A percentile compares a stretch with the other conserved stretches of the same genome.
Conservation (phyloP, 2,329 filamentous ascomycete genomes). For the Fusarium nygamai region DNA sequence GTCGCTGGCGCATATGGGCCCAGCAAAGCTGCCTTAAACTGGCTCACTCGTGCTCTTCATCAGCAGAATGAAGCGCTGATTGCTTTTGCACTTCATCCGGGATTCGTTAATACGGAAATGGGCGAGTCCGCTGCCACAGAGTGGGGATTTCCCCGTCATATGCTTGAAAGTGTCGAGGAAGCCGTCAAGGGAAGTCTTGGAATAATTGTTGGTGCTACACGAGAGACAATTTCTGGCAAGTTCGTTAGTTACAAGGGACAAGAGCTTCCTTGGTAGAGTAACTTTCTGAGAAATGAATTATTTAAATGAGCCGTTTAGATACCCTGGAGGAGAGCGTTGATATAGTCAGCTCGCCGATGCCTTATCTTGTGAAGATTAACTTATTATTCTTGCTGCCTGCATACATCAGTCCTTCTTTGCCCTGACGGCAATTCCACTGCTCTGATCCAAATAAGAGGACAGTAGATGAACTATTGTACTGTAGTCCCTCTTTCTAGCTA, state of each 20-base stretch:
- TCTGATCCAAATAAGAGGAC: rapidly evolving
- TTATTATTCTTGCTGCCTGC: too few relatives aligned
- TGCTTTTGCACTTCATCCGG: constrained; percentile 50
- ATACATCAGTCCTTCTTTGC: too few relatives aligned
- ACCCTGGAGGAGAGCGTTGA: too few relatives aligned
- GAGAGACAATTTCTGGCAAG: constrained; percentile 47
- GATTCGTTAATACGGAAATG: constrained; percentile 49
- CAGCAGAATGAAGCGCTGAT: constrained; percentile 41
- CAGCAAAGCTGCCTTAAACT: constrained; percentile 50
- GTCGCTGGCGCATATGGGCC: constrained; percentile 48
- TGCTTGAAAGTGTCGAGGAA: constrained; percentile 45
- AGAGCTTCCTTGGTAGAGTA: constrained; percentile 41
- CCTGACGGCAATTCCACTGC: rapidly evolving
- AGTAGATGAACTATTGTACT: rapidly evolving
- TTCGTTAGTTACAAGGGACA: constrained; percentile 47
- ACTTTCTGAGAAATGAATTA: background rate
- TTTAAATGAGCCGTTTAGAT: too few relatives aligned
- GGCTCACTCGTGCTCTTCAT: constrained; percentile 46
- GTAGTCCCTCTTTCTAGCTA: rapidly evolving
- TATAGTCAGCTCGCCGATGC: background rate
- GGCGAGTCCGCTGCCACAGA: constrained; percentile 46
- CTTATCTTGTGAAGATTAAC: too few relatives aligned
- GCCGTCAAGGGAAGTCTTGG: constrained; percentile 47
- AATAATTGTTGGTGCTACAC: constrained; percentile 50
- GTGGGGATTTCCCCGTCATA: constrained; percentile 43